Conservation (phyloP, 192 early-diverging fungal species). For the Coemansia aciculifera region DNA sequence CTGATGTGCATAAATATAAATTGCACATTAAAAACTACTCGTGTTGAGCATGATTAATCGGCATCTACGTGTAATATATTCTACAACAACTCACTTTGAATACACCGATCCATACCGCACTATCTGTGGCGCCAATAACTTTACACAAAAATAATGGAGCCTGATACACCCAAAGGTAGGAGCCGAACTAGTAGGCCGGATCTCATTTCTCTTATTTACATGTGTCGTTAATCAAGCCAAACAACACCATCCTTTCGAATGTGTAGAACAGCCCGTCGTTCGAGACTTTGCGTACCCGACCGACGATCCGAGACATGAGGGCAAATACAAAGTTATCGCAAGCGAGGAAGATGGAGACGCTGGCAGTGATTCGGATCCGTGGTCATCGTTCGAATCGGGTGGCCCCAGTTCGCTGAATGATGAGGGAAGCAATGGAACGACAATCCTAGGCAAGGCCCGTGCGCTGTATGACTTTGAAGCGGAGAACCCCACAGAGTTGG, state of each 20-base stretch:
- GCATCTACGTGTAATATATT: not conserved
- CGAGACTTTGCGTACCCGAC: constrained; percentile 53
- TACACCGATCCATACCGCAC: not conserved
- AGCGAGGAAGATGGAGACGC: constrained; percentile 32
- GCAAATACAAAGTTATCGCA: constrained; percentile 17
- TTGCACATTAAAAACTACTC: not conserved
- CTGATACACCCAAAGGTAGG: constrained; percentile 15
- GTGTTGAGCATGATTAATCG: not conserved
- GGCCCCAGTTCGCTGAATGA: constrained; percentile 21
- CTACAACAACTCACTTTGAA: not conserved
- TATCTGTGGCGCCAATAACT: not conserved
- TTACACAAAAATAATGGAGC: not conserved
- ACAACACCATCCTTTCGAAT: not conserved
- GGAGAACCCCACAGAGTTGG: constrained; percentile 67
- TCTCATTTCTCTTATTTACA: not conserved
- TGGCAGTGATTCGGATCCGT: constrained; percentile 40
- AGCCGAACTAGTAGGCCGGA: not conserved
- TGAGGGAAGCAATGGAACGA: constrained; percentile 11
- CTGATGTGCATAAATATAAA: not conserved
- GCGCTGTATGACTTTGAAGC: constrained; percentile 79
- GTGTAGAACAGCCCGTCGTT: constrained; percentile 30
- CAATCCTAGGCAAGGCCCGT: constrained; percentile 37
- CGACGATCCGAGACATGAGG: constrained; percentile 45
- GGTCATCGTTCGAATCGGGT: constrained; percentile 43
- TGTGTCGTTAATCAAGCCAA: not conserved